Evolutionary conservation across 169 alveolate species (phyloP).

Genomic region (Cryptosporidium tyzzeri): DNA sequence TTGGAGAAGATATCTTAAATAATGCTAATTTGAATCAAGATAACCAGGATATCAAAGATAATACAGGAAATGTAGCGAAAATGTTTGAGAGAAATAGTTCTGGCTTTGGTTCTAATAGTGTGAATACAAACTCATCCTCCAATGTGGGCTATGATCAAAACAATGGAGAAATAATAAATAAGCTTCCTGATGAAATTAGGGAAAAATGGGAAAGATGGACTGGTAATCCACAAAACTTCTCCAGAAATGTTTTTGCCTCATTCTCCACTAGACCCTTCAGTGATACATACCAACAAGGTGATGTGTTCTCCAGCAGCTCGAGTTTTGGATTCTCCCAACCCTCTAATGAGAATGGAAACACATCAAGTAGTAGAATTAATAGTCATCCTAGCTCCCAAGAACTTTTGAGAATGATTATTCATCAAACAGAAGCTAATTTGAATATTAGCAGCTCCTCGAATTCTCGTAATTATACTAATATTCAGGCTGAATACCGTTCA

Average conservation of each 20-base stretch:
- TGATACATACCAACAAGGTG: constrained; percentile 40
- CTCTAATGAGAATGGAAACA: not conserved
- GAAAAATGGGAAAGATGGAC: constrained; percentile 52
- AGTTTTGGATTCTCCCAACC: constrained; percentile 15
- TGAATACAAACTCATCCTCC: not conserved
- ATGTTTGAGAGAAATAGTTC: not conserved
- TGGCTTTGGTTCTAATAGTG: not conserved
- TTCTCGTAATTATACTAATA: constrained; percentile 3
- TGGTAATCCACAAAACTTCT: constrained; percentile 20
- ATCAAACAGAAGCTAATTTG: constrained; percentile 61
- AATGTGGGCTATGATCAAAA: not conserved
- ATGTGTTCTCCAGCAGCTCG: constrained; percentile 39
- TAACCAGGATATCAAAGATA: not conserved
- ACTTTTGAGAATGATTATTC: constrained; percentile 28
- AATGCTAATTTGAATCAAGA: not conserved
- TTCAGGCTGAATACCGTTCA: constrained; percentile 46
- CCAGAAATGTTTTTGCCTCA: constrained; percentile 43
- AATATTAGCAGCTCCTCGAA: not conserved
- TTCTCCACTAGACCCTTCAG: constrained; percentile 37
- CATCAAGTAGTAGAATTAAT: not conserved
- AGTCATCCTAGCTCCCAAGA: constrained; percentile 37
- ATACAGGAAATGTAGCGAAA: not conserved
- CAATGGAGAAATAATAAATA: not conserved
- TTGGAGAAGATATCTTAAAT: not conserved
- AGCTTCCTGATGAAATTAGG: constrained; percentile 7